Evolutionary conservation across 1,284 basidiomycete species (phyloP), one percentile per base, ranked within the genome.

Genomic region (Tilletia caries): DNA sequence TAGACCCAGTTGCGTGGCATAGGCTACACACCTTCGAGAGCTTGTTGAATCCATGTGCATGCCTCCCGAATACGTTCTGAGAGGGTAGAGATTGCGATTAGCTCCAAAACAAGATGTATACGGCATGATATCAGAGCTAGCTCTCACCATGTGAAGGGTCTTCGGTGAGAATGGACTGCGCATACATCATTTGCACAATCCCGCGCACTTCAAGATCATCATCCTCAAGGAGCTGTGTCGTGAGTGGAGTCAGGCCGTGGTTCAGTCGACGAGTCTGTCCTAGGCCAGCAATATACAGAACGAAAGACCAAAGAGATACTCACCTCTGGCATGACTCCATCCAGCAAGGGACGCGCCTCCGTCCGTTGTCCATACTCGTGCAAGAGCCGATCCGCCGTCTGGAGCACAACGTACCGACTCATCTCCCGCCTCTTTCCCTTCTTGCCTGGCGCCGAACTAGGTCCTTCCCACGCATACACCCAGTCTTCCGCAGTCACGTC

Each of bases 401-500:
- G 10, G 10, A 62, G 58, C 29, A 34, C 58, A 18, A 62, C 10
- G 8, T 33, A 34, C 15, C 12, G 18, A 13, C 8, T 33, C 3
- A 12, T 18, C 1, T 20, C 58, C 20, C 32, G 58, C 29, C 10
- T 29, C 29, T 29, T 34, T 3, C 10, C 32, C 20, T 62, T 37
- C 32, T 8, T 18, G 12, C 32, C 13, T 27, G 52, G 23, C 12
- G 6, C 52, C 52, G 23, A 27, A 6, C 15, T 13, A 29, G n/a
- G n/a, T 18, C 37, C 20, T n/a, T 62, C 58, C 58, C 58, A 62
- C n/a, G 32, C 27, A 23, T 62, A 23, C 29, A 62, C 58, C 29
- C 58, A n/a, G 29, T 62, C 58, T 13, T 23, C 29, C 15, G 5
- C 2, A 8, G 29, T 20, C 29, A 34, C 29, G 10, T 33, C 33